A percentile compares a stretch with the other conserved stretches of the same genome.
These are phyloP conservation scores for Apiospora hydei DNA, from an alignment of 2,329 filamentous ascomycete species.

Conservation along the genomic window DNA sequence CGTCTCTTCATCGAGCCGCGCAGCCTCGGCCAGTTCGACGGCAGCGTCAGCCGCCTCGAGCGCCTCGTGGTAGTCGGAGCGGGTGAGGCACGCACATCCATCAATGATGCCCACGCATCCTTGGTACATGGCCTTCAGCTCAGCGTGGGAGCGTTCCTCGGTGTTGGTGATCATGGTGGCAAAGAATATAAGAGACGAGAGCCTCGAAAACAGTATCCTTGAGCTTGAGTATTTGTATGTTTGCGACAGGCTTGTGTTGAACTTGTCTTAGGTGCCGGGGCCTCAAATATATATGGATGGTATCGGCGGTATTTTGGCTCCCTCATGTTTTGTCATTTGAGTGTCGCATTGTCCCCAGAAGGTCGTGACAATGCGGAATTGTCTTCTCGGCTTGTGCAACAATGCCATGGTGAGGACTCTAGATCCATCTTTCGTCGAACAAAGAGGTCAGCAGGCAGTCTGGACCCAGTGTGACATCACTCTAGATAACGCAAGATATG, in stretches of 20 bases:
- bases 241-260: neutral
- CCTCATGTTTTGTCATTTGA: neutral
- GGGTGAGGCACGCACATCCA: neutral
- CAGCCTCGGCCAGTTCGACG: neutral
- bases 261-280: neutral
- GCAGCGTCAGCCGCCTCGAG: constrained; percentile 5
- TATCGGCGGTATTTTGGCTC: neutral
- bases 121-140: neutral
- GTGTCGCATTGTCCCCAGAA: neutral
- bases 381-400: neutral
- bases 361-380: neutral
- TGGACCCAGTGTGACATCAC: neutral
- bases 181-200: neutral
- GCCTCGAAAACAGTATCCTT: neutral
- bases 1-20: neutral
- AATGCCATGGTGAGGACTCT: neutral
- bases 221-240: neutral
- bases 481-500: neutral
- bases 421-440: neutral
- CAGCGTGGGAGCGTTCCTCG: neutral
- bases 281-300: neutral
- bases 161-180: neutral
- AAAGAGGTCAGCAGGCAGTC: neutral
- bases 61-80: constrained; percentile 1
- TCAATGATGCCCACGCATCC: neutral